Evolutionary conservation across 1,284 basidiomycete species (phyloP), one percentile per base, ranked within the genome.

Genomic region (Trichosporon faecale): DNA sequence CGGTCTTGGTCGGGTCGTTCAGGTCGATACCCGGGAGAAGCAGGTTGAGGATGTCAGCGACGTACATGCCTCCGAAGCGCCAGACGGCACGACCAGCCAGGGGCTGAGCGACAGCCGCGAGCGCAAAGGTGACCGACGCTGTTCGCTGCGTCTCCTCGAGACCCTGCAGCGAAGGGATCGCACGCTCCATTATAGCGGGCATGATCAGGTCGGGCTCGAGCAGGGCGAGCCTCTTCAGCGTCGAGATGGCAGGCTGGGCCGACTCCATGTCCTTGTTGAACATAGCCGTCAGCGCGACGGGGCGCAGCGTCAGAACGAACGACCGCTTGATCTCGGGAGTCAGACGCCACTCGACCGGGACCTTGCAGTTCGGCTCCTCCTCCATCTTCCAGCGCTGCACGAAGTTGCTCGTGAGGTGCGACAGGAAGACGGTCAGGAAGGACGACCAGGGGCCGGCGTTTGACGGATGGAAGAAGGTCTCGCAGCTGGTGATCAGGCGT

Each of bases 101-200:
- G 8, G 93, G 91, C 3, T 90, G 86, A 25, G 93, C 87, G 23
- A 96, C 88, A 1, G 90, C 90, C 21, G 91, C 88, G n/a, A 99
- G 87, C 77, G 93, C 91, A 69, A 91, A 93, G 68, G 98, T 88
- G 33, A 95, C 93, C 1, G 94, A 92, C 1, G 93, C 93, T 3
- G 95, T 96, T 33, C 95, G 86, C 80, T 96, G 93, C 0, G 95
- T 97, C 85, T 98, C 95, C 75, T 95, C 94, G n/a, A 97, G 88
- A 18, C 91, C 91, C 81, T 98, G 95, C 16, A 99, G 85, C 0
- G 95, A 95, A 63, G 91, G 88, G 74, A 95, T 95, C 4, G 94
- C 92, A 33, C 95, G 89, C 78, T 98, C 95, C 49, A 99, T 86
- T 8, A 99, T 86, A 40, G 95, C 91, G 0, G 96, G 95, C 89